Percentiles rank a stretch among this genome's conserved stretches.
phyloP scores from a whole-genome alignment of 23 red algal genomes.

The Gracilaria vermiculophylla region DNA sequence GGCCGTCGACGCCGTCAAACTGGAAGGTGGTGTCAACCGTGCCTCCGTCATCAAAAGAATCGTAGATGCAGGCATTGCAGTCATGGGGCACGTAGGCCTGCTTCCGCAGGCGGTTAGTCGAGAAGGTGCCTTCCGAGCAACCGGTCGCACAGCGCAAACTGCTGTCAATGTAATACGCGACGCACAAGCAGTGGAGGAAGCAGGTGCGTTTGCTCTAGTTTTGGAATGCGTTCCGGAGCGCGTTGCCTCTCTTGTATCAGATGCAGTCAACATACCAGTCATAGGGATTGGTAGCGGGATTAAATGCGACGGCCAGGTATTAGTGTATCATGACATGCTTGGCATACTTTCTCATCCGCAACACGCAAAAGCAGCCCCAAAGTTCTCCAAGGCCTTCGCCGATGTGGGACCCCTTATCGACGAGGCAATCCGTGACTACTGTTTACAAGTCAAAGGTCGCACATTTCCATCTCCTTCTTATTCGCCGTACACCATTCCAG shows the following conservation, averaged over 20 bases:
- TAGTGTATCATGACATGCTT: slow-evolving; percentile 98
- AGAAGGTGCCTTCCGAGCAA: slow-evolving; percentile 81
- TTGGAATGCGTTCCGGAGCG: slow-evolving; percentile 89
- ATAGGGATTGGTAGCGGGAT: slow-evolving; percentile 95
- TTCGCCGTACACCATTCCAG: slow-evolving; percentile 81
- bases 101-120: slow-evolving; percentile 75
- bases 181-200: slow-evolving; percentile 82
- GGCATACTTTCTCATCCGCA: slow-evolving; percentile 97
- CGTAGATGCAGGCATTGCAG: slow-evolving; percentile 90
- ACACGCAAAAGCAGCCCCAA: slow-evolving; percentile 89
- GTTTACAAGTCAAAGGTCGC: slow-evolving; percentile 55
- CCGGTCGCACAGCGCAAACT: slow-evolving; percentile 62
- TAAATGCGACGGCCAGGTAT: slow-evolving; percentile 87
- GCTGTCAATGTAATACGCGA: slow-evolving; percentile 69
- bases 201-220: slow-evolving; percentile 93
- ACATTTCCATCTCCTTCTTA: slow-evolving; percentile 69
- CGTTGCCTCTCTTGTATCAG: slow-evolving; percentile 67
- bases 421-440: slow-evolving; percentile 72
- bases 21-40: slow-evolving; percentile 81
- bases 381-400: slow-evolving; percentile 90
- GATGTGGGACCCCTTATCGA: slow-evolving; percentile 65
- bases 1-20: slow-evolving; percentile 81
- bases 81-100: slow-evolving; percentile 96
- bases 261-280: slow-evolving; percentile 75
- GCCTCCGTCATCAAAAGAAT: slow-evolving; percentile 46